These are phyloP conservation scores for Penicillium mononematosum DNA, from an alignment of 495 filamentous ascomycete species.

Conservation along the genomic window DNA sequence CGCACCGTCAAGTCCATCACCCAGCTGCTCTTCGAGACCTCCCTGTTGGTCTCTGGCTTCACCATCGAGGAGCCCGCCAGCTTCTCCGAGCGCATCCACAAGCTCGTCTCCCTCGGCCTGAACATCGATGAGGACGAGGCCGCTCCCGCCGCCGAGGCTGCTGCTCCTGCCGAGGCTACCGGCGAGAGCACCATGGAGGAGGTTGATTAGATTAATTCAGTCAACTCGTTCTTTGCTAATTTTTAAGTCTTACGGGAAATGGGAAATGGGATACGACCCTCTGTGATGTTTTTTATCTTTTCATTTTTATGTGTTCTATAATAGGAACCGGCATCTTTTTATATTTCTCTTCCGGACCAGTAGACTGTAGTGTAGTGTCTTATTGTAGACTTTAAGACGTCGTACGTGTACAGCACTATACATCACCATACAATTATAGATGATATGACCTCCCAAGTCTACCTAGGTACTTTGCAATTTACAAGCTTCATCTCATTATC, in stretches of 20 bases:
- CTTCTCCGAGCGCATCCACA: slow-evolving; percentile 98
- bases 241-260: slow-evolving; percentile 34
- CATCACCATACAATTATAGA: too few species aligned
- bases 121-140: slow-evolving; percentile 91
- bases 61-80: slow-evolving; percentile 97
- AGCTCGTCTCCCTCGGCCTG: slow-evolving; percentile 92
- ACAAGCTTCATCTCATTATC: too few species aligned
- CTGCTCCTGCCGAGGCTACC: slow-evolving; percentile 56
- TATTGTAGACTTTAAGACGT: too few species aligned
- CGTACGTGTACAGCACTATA: too few species aligned
- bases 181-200: slow-evolving; percentile 72
- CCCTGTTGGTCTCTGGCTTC: slow-evolving; percentile 96
- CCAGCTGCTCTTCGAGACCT: slow-evolving; percentile 97
- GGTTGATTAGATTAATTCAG: slow-evolving; percentile 57
- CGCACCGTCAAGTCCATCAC: slow-evolving; percentile 98
- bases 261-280: slow-evolving; percentile 38
- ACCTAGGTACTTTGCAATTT: too few species aligned
- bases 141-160: slow-evolving; percentile 61
- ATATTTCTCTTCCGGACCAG: not conserved
- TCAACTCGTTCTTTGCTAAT: slow-evolving; percentile 23
- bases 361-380: not conserved
- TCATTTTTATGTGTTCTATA: slow-evolving; percentile 12
- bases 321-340: slow-evolving; percentile 6
- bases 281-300: slow-evolving; percentile 25
- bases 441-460: too few species aligned